Base-by-base conservation (phyloP, 140 eudicot genomes). In the Oenanthe javanica region DNA sequence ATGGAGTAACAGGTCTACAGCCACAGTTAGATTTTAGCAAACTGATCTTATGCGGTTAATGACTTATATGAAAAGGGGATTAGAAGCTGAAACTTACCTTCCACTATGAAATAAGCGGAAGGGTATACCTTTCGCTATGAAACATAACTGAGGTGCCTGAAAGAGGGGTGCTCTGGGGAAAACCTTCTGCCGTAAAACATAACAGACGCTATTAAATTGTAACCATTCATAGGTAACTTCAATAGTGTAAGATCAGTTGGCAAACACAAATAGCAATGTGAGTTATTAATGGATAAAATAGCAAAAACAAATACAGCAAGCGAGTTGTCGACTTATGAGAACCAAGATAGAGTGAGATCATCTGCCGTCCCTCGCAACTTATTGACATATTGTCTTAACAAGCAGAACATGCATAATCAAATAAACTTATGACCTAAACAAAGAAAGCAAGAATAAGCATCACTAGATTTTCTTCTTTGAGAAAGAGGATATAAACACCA, bases 391-490 rank as follows among this genome's bases (percentile, higher is more conserved):
- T 10, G 8, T 23, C 16, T 66, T 27, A 27, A 66, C 72, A 27
- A 66, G 43, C 72, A 66, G 6, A 66, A 27, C 8, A 46, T 43
- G 79, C 72, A 77, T 49, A 10, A 40, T 27, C 40, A 16, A 74
- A 57, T 25, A 10, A 52, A 12, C 50, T 75, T 50, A 63, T 59
- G 42, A n/a, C 40, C 81, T 69, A 75, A 72, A 54, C 76, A 38
- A 75, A 57, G 59, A 63, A 77, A 16, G 76, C 70, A 38, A 21
- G 50, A 14, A 81, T 63, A 78, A n/a, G 55, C 52, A 75, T 43
- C 50, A 16, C 80, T 67, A 47, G 69, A 71, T n/a, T 80, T 80
- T 49, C 71, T 71, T 76, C 77, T 36, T 36, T 36, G 16, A 38
- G n/a, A 52, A 77, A 63, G 79, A 77, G 78, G 77, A 63, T 54